Conservation (phyloP, 768 basidiomycete genomes). For the Tulasnella sp. region DNA sequence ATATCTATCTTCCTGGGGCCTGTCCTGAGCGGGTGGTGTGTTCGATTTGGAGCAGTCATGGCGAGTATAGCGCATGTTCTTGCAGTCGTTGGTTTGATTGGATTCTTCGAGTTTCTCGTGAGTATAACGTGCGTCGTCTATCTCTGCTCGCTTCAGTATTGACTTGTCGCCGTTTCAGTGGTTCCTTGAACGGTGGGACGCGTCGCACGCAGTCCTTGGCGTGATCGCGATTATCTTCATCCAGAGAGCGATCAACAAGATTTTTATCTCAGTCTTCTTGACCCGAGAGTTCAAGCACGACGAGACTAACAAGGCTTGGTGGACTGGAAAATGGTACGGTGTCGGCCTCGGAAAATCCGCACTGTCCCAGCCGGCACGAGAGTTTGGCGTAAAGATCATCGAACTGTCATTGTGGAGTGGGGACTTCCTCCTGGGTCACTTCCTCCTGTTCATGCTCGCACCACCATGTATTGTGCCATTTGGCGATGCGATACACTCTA, state of each 20-base stretch:
- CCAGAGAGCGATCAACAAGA: slow-evolving; percentile 87
- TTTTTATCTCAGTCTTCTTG: slow-evolving; percentile 85
- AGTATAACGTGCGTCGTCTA: too few relatives aligned
- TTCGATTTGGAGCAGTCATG: slow-evolving; percentile 84
- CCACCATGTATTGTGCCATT: slow-evolving; percentile 84
- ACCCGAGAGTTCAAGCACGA: slow-evolving; percentile 99
- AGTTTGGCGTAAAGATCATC: slow-evolving; percentile 95
- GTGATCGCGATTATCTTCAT: slow-evolving; percentile 84
- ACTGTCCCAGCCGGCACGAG: slow-evolving; percentile 95
- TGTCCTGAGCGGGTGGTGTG: slow-evolving; percentile 71
- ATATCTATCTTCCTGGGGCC: slow-evolving; percentile 88
- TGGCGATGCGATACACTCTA: slow-evolving; percentile 84
- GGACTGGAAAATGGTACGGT: slow-evolving; percentile 97
- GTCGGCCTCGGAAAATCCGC: slow-evolving; percentile 81
- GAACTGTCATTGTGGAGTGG: slow-evolving; percentile 93
- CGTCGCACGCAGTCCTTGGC: slow-evolving; percentile 86
- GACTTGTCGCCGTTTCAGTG: slow-evolving; percentile 42
- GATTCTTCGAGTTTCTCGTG: slow-evolving; percentile 93
- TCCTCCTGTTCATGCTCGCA: slow-evolving; percentile 84
- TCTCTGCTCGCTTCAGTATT: slow-evolving; percentile 8
- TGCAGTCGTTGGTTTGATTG: slow-evolving; percentile 67
- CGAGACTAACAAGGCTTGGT: slow-evolving; percentile 97
- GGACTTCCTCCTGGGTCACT: slow-evolving; percentile 78
- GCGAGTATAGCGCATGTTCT: slow-evolving; percentile 79
- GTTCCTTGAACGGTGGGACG: slow-evolving; percentile 89